These are phyloP conservation scores for Aeschynomene evenia DNA, from an alignment of 306 rosid species.

Conservation along the genomic window DNA sequence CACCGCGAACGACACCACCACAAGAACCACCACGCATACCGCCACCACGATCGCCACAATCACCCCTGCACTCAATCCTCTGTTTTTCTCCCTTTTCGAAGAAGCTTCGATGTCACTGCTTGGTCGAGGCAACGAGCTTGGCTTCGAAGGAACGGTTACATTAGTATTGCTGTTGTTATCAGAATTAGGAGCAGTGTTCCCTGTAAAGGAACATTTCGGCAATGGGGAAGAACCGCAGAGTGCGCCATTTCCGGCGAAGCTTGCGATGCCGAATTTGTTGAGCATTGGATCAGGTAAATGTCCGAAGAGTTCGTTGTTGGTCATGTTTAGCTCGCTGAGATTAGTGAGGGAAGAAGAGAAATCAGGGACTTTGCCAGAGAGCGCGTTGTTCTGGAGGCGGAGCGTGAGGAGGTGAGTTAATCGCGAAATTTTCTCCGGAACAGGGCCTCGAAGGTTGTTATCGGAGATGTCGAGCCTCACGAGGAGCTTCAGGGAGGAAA, in stretches of 20 bases:
- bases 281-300: conserved; percentile 61
- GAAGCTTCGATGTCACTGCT: conserved; percentile 27
- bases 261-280: conserved; percentile 52
- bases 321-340: conserved; percentile 67
- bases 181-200: conserved; percentile 26
- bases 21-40: conserved; percentile 56
- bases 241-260: conserved; percentile 80
- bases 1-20: conserved; percentile 60
- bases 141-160: conserved; percentile 72
- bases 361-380: conserved; percentile 73
- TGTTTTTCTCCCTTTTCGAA: conserved; percentile 28
- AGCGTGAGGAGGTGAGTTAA: conserved; percentile 70
- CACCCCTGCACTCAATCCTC: conserved; percentile 58
- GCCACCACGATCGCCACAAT: conserved; percentile 81
- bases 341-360: conserved; percentile 48
- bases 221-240: conserved; percentile 72
- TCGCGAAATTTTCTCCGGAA: conserved; percentile 43
- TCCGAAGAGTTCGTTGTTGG: conserved; percentile 79
- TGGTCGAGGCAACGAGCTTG: conserved; percentile 71
- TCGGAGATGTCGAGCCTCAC: conserved; percentile 81
- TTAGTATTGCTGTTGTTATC: conserved; percentile 27
- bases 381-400: conserved; percentile 73
- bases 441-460: conserved; percentile 72
- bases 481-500: conserved; percentile 50
- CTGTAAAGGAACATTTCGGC: conserved; percentile 56